Evolutionary conservation across 179 eudicot species (phyloP), one percentile per base, ranked within the genome.

Genomic region (Carnegiea gigantea): DNA sequence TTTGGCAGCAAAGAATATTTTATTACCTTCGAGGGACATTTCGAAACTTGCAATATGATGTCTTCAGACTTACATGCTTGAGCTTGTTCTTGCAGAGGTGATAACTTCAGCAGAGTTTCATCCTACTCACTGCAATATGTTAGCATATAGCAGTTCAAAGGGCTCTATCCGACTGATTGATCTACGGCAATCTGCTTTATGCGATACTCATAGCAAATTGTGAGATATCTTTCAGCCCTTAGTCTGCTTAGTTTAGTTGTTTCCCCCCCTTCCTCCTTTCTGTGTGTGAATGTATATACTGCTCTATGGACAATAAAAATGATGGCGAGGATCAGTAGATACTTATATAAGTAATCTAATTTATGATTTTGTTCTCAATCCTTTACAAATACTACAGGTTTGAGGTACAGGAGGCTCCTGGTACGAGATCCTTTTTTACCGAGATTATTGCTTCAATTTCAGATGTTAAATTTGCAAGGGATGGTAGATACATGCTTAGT

Each of bases 71-170:
- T 81, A 75, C 46, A 20, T 53, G 62, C 65, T 75, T 79, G 70
- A 79, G 38, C 81, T 77, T 80, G 40, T 77, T 13, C 65, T 64
- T 80, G 80, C 84, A 87, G 89, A 87, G 85, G 89, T 87, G 82
- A 87, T 87, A 82, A 87, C 89, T 14, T 82, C 89, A 67, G 89
- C 87, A 26, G 89, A 87, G 73, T 87, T 87, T 74, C 89, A 87
- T 44, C 89, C 89, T 77, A 82, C 78, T 67, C 85, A 84, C 48
- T 87, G 89, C 78, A 82, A 82, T 75, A 87, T 57, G 80, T 73
- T 87, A 78, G 89, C 89, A 21, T 87, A 87, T 51, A 84, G 89
- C 67, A 87, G 89, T 74, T 87, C 89, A 77, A 87, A 87, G 78
- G 89, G 89, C 74, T 84, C 82, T 40, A 82, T 87, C 70, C 78